These are phyloP conservation scores for Trifolium dubium DNA, from an alignment of 306 rosid species.

Conservation along the genomic window DNA sequence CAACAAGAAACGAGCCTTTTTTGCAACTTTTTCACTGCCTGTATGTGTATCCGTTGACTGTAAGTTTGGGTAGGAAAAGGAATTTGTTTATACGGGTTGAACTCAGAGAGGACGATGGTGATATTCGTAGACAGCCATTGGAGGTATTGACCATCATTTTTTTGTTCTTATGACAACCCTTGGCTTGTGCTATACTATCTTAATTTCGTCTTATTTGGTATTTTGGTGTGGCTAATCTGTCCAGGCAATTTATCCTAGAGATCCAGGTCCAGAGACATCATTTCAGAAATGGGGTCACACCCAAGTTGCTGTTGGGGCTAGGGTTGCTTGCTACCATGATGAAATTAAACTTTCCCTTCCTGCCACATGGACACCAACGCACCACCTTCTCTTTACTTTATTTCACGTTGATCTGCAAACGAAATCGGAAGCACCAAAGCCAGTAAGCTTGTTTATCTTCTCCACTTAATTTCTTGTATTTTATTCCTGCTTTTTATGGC, in stretches of 20 bases:
- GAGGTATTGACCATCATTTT: slow-evolving; percentile 60
- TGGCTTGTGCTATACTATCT: slow-evolving; percentile 18
- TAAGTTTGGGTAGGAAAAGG: slow-evolving; percentile 96
- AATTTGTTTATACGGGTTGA: slow-evolving; percentile 89
- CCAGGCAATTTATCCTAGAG: slow-evolving; percentile 90
- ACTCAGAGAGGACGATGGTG: slow-evolving; percentile 91
- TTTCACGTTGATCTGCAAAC: slow-evolving; percentile 95
- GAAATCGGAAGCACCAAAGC: slow-evolving; percentile 91
- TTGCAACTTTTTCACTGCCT: slow-evolving; percentile 98
- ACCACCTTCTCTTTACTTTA: slow-evolving; percentile 89
- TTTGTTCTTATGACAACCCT: slow-evolving; percentile 3
- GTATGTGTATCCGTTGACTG: slow-evolving; percentile 87
- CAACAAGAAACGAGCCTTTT: slow-evolving; percentile 95
- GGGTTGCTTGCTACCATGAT: slow-evolving; percentile 82
- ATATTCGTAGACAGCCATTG: slow-evolving; percentile 83
- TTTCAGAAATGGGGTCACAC: slow-evolving; percentile 86
- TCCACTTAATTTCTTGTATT: slow-evolving; percentile 37
- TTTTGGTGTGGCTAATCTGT: slow-evolving; percentile 44
- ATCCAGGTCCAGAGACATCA: slow-evolving; percentile 57
- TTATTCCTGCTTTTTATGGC: slow-evolving; percentile 9
- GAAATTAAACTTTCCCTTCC: slow-evolving; percentile 96
- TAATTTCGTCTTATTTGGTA: slow-evolving; percentile 33
- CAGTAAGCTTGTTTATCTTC: slow-evolving; percentile 58
- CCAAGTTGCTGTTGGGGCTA: slow-evolving; percentile 90
- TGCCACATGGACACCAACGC: slow-evolving; percentile 91